Evolutionary conservation across 1,284 basidiomycete species (phyloP).

Genomic region (Sporisorium graminicola): DNA sequence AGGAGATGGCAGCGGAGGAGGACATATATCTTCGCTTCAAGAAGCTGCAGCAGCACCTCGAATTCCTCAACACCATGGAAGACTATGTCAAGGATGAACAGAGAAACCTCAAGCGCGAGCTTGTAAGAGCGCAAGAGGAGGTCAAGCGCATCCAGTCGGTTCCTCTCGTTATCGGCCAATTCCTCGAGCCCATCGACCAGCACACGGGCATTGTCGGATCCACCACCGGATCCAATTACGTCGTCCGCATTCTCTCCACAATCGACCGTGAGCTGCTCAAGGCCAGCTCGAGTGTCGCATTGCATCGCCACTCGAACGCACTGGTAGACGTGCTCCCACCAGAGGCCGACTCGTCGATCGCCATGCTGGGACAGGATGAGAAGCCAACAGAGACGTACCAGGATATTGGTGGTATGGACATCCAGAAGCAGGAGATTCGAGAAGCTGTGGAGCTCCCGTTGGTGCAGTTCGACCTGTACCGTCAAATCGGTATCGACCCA

Average conservation of each 20-base stretch:
- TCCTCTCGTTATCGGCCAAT: conserved; percentile 99
- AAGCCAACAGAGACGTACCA: conserved; percentile 73
- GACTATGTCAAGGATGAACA: conserved; percentile 99
- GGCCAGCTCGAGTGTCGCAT: conserved; percentile 94
- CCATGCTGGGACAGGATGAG: conserved; percentile 80
- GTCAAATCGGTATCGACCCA: conserved; percentile 99
- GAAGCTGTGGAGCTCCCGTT: conserved; percentile 99
- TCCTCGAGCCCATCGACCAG: conserved; percentile 98
- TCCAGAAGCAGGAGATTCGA: conserved; percentile 98
- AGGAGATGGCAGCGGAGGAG: conserved; percentile 60
- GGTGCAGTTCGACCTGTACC: conserved; percentile 92
- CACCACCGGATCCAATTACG: conserved; percentile 98
- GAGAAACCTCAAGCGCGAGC: conserved; percentile 95
- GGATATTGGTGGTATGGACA: conserved; percentile 92
- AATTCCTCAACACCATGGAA: conserved; percentile 69
- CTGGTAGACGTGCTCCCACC: conserved; percentile 98
- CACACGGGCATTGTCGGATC: conserved; percentile 97
- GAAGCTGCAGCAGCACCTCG: conserved; percentile 69
- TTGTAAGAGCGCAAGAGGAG: conserved; percentile 98
- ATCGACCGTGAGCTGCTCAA: conserved; percentile 97
- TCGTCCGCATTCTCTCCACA: conserved; percentile 96
- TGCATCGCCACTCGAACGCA: conserved; percentile 98
- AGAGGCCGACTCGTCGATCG: conserved; percentile 96
- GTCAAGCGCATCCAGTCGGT: conserved; percentile 99
- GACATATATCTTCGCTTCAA: conserved; percentile 68